Evolutionary conservation across 2,329 filamentous ascomycete genomes (phyloP).

Genomic region (Dendrostoma leiphaemia): DNA sequence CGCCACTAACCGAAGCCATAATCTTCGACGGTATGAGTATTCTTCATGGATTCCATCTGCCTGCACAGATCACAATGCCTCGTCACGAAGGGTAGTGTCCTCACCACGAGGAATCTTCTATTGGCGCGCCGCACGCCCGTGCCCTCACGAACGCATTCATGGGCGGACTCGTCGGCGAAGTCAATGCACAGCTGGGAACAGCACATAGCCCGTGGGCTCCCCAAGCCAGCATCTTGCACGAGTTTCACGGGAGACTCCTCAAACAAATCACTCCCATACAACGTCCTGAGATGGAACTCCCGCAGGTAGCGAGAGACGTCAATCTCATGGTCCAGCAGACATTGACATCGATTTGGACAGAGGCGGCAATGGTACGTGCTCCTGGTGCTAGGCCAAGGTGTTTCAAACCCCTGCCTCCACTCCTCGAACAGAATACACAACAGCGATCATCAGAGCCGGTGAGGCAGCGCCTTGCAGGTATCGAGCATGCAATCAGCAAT

Average conservation of each 20-base stretch:
- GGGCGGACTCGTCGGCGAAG: neutral
- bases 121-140: neutral
- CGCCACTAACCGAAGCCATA: neutral
- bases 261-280: neutral
- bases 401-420: neutral
- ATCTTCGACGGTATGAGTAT: neutral
- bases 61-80: neutral
- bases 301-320: neutral
- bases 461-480: neutral
- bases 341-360: neutral
- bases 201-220: too few species aligned
- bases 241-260: neutral
- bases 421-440: neutral
- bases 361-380: neutral
- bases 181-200: neutral
- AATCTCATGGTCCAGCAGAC: neutral
- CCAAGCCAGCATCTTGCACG: neutral
- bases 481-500: neutral
- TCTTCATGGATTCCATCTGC: neutral
- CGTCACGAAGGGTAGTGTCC: neutral
- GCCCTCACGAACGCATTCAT: neutral
- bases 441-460: neutral
- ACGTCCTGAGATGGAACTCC: neutral
- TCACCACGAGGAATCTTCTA: neutral
- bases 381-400: too few species aligned